Conservation (phyloP, 73 alveolate species). For the Loxodes magnus region DNA sequence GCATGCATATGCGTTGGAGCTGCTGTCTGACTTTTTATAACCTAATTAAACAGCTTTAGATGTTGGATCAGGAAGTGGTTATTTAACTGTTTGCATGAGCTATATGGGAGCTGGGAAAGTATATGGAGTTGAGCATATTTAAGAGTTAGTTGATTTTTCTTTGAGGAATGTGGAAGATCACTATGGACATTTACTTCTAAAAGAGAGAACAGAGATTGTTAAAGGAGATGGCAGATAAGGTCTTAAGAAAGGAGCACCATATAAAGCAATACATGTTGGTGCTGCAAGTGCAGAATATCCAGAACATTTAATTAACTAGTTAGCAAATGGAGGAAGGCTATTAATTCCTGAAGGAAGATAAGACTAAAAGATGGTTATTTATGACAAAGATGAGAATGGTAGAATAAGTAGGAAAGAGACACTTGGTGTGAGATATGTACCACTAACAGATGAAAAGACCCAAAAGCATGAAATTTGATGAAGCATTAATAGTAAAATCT, state of each 20-base stretch:
- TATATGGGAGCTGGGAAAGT: constrained; percentile 34
- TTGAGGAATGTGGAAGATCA: constrained; percentile 20
- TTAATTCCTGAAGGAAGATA: constrained; percentile 59
- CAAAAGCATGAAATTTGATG: too few species aligned
- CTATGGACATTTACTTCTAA: constrained; percentile 16
- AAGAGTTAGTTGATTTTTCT: constrained; percentile 12
- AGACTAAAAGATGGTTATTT: too few species aligned
- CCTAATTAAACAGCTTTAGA: constrained; percentile 24
- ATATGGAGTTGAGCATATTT: constrained; percentile 45
- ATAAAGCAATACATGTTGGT: constrained; percentile 70
- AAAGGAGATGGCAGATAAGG: constrained; percentile 69
- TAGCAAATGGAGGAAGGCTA: constrained; percentile 34
- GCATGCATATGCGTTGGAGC: constrained; percentile 42
- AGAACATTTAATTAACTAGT: constrained; percentile 15
- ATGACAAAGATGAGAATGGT: too few species aligned
- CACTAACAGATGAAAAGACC: too few species aligned
- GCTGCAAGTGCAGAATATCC: constrained; percentile 41
- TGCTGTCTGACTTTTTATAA: constrained; percentile 5
- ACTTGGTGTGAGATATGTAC: too few species aligned
- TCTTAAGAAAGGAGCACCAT: constrained; percentile 42
- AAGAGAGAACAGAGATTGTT: neutral
- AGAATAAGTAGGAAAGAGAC: too few species aligned
- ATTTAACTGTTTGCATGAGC: constrained; percentile 27
- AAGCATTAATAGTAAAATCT: too few species aligned
- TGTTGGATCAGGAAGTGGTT: constrained; percentile 57